Evolutionary conservation across 345 rosid genomes (phyloP).

Genomic region (Ailanthus altissimus): DNA sequence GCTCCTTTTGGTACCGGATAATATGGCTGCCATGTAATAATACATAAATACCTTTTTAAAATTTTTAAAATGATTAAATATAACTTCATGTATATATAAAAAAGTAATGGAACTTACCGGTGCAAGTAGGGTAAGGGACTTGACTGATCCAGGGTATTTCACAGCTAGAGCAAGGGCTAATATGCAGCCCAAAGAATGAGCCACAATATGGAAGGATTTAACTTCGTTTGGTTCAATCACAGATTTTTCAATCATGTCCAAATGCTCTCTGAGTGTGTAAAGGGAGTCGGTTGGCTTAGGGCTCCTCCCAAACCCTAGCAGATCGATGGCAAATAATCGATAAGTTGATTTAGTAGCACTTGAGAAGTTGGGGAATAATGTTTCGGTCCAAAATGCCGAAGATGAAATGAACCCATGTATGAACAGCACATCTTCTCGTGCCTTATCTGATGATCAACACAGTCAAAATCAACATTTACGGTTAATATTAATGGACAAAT

Average conservation of each 20-base stretch:
- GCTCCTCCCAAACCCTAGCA: constrained; percentile 89
- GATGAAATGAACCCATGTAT: constrained; percentile 99
- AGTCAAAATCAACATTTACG: not conserved
- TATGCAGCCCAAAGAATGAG: constrained; percentile 98
- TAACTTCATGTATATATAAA: not conserved
- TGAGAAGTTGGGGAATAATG: constrained; percentile 91
- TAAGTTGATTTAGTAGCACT: constrained; percentile 58
- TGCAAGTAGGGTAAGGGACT: constrained; percentile 83
- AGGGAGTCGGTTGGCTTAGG: constrained; percentile 93
- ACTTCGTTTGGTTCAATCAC: constrained; percentile 66
- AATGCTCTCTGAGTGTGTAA: constrained; percentile 85
- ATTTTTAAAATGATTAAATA: no score
- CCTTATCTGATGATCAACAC: constrained; percentile 40
- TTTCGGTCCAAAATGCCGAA: constrained; percentile 94
- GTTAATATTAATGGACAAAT: no score
- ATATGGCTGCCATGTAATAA: constrained; percentile 70
- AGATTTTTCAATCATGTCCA: constrained; percentile 86
- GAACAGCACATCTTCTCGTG: constrained; percentile 78
- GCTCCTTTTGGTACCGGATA: constrained; percentile 77
- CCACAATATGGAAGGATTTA: constrained; percentile 90
- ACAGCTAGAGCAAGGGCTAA: constrained; percentile 93
- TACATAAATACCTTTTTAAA: not conserved
- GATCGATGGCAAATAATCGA: constrained; percentile 78
- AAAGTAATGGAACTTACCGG: constrained; percentile 53
- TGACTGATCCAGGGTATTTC: constrained; percentile 70